Evolutionary conservation across 345 rosid species (phyloP).

Genomic region (Psidium friedrichsthalianum): DNA sequence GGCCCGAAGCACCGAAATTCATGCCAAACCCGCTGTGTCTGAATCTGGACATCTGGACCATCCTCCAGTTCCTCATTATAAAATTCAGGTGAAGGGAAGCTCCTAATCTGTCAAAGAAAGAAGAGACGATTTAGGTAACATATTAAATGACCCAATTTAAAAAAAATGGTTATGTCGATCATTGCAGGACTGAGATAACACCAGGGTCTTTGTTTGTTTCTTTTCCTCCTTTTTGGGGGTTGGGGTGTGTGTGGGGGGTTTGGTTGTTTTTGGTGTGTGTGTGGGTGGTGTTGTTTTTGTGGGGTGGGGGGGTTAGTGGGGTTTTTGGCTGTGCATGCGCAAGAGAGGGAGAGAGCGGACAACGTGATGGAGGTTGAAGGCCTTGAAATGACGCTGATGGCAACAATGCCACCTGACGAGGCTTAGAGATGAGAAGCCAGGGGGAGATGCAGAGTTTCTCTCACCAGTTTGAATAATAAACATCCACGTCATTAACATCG

Average conservation of each 20-base stretch:
- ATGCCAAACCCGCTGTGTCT: slow-evolving; percentile 82
- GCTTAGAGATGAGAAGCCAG: background rate
- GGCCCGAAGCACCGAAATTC: slow-evolving; percentile 75
- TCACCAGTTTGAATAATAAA: background rate
- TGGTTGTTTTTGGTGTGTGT: no score
- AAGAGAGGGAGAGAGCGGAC: background rate
- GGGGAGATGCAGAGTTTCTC: background rate
- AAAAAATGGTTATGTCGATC: background rate
- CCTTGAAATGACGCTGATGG: background rate
- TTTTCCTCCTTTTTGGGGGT: background rate
- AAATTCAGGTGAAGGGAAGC: slow-evolving; percentile 84
- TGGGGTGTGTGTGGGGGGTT: no score
- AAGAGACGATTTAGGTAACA: background rate
- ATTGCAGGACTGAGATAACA: background rate
- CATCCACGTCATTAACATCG: background rate
- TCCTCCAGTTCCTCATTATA: slow-evolving; percentile 71
- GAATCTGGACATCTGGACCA: slow-evolving; percentile 53
- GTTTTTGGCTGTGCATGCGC: rapidly evolving
- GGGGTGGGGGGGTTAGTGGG: no score
- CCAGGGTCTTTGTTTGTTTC: background rate
- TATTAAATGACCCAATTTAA: background rate
- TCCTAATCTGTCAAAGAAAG: slow-evolving; percentile 46
- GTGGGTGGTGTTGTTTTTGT: background rate
- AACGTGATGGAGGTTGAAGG: background rate
- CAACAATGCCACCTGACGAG: background rate